Evolutionary conservation across 352 stramenopile genomes (phyloP), one percentile per base, ranked within the genome.

Genomic region (Phytophthora crassamura): DNA sequence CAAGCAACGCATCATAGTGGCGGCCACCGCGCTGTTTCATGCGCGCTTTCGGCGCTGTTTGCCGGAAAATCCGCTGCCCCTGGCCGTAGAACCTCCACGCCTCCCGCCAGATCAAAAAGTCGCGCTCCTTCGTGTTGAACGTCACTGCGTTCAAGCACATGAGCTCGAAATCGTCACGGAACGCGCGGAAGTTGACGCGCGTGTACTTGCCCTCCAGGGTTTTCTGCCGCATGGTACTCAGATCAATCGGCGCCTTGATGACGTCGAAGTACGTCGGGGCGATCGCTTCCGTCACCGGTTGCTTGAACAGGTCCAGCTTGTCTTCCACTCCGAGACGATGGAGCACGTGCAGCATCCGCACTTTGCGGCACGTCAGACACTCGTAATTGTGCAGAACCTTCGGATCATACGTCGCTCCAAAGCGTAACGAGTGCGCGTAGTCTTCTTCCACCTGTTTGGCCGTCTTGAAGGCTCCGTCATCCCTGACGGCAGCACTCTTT

Each of bases 101-200:
- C 68, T 98, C 92, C 20, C 90, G 90, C 93, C 93, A 99, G 64
- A 98, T 91, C 25, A 94, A 43, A 38, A 94, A 96, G 16, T 96
- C 84, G 7, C 84, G 84, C 45, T 95, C 88, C 33, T 92, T 87
- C 1, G 82, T 88, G 72, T 99, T 99, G 72, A 99, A 99, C 28
- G 93, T 97, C 7, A 99, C 81, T 0, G 96, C 96, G 64, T 99
- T 99, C 16, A 98, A 67, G 20, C 94, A 97, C 74, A 99, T 95
- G 7, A 99, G 75, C 72, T 99, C 97, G 59, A 98, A 98, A 59
- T 98, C 90, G 53, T 97, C 84, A 10, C 90, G 84, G 59, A 98
- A 89, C 45, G 78, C 77, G 11, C 81, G 78, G 45, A 94, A 94
- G 25, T 90, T 88, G 1, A 86, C 75, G 14, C 75, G 63, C 45